Evolutionary conservation across 2,329 filamentous ascomycete species (phyloP).

Genomic region (Aspergillus sp.): DNA sequence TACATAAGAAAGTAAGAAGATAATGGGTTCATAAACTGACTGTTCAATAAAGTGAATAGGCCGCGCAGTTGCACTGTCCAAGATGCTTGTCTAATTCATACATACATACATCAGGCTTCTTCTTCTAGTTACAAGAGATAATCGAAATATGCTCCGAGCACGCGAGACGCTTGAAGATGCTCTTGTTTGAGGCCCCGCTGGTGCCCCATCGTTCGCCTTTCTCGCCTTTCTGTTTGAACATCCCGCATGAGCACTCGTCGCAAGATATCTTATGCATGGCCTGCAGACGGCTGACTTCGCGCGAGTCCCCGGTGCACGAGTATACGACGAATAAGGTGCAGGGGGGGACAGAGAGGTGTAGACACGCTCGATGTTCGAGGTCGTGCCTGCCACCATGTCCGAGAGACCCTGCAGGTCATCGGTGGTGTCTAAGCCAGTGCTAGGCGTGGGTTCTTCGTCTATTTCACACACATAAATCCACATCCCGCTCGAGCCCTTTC

Average conservation of each 20-base stretch:
- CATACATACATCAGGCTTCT: no score
- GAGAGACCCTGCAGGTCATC: slow-evolving; percentile 36
- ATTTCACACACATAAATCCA: slow-evolving; percentile 61
- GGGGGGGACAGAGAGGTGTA: slow-evolving; percentile 54
- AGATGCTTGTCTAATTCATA: no score
- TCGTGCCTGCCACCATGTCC: slow-evolving; percentile 50
- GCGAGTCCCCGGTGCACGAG: slow-evolving; percentile 63
- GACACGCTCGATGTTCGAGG: slow-evolving; percentile 52
- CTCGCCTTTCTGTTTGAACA: slow-evolving; percentile 87
- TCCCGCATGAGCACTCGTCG: slow-evolving; percentile 45
- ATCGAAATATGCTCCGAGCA: slow-evolving; percentile 42
- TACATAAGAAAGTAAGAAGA: no score
- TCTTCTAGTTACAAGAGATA: no score
- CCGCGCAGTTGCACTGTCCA: no score
- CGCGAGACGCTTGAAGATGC: slow-evolving; percentile 80
- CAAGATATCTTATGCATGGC: slow-evolving; percentile 56
- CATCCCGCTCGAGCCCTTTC: slow-evolving; percentile 58
- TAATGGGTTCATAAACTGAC: no score
- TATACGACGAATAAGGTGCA: slow-evolving; percentile 64
- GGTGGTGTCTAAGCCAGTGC: no score
- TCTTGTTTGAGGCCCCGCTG: slow-evolving; percentile 75
- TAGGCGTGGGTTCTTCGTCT: slow-evolving; percentile 12
- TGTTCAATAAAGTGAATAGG: no score
- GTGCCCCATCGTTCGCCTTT: slow-evolving; percentile 85
- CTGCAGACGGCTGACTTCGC: slow-evolving; percentile 57